Percentiles rank a stretch among this genome's conserved stretches.
Conservation (phyloP, 2,329 filamentous ascomycete species). For the Talaromyces sp. region DNA sequence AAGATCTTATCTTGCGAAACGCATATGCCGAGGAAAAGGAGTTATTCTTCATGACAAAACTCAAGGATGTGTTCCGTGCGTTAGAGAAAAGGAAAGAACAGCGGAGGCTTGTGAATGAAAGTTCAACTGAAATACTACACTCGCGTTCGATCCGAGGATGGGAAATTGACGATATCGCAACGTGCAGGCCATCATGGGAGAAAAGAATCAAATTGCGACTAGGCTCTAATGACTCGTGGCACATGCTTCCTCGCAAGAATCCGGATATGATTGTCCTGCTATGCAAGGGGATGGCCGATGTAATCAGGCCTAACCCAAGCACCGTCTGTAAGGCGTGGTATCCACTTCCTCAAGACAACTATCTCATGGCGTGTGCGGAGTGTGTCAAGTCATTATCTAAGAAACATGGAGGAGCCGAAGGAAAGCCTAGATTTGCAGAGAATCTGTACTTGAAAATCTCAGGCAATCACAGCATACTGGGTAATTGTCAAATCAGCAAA, state of each 20-base stretch:
- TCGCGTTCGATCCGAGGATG: not conserved
- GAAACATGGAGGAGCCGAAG: conserved; percentile 2
- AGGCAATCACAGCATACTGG: too few species aligned
- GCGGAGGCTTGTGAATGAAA: not conserved
- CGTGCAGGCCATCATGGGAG: conserved; percentile 1
- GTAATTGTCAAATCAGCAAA: too few species aligned
- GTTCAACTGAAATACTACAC: not conserved
- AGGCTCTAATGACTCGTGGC: too few species aligned
- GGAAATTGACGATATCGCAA: conserved; percentile 2
- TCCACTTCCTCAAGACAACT: conserved; percentile 2
- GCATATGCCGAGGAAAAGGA: conserved; percentile 3
- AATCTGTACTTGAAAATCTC: too few species aligned
- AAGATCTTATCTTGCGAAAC: not conserved
- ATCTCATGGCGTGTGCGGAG: conserved; percentile 1
- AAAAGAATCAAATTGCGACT: conserved; percentile 1
- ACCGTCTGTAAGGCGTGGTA: not conserved
- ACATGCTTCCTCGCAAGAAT: conserved; percentile 1
- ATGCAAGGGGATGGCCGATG: not conserved
- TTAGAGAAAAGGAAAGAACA: conserved; percentile 4
- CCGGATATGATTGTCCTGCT: conserved; percentile 4
- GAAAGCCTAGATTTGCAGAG: too few species aligned
- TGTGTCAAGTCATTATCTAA: not conserved
- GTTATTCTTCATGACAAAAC: conserved; percentile 2
- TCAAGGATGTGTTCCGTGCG: not conserved
- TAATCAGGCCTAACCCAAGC: not conserved